Evolutionary conservation across 345 rosid genomes (phyloP).

Genomic region (Chamaenerion angustifolium): DNA sequence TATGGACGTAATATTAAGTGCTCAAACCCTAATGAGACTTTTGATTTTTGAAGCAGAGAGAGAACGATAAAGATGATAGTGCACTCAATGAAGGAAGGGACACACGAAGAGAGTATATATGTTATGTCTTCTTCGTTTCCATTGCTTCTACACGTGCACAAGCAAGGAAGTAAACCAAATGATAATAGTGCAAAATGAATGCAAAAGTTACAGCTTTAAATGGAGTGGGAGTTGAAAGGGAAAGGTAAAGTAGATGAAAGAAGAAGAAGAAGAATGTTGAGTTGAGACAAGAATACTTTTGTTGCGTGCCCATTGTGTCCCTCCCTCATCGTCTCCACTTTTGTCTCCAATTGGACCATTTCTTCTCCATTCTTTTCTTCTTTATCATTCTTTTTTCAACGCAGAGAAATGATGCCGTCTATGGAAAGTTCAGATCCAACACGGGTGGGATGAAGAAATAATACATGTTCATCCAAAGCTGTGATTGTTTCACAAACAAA

Average conservation of each 20-base stretch:
- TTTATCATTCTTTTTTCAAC: not conserved
- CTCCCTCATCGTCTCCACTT: constrained; percentile 18
- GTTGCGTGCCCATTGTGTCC: constrained; percentile 18
- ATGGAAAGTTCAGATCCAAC: constrained; percentile 19
- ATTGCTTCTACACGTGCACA: constrained; percentile 45
- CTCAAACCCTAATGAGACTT: no score
- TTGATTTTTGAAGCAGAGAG: no score
- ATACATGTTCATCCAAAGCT: not conserved
- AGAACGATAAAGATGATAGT: no score
- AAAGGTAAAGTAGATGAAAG: no score
- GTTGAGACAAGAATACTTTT: constrained; percentile 14
- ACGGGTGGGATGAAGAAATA: no score
- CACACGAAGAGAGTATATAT: not conserved
- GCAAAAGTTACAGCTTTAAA: not conserved
- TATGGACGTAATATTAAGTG: no score
- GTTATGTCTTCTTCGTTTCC: not conserved
- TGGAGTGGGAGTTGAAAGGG: not conserved
- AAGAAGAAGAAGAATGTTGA: not conserved
- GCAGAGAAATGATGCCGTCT: constrained; percentile 19
- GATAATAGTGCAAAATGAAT: not conserved
- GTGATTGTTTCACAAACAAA: no score
- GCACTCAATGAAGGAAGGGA: not conserved
- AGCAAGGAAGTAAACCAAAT: constrained; percentile 6
- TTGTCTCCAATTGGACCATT: constrained; percentile 20
- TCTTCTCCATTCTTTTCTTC: no score